Percentiles rank a stretch among this genome's conserved stretches.
Evolutionary conservation across 306 rosid species (phyloP).

Genomic region (Styphnolobium japonicum): DNA sequence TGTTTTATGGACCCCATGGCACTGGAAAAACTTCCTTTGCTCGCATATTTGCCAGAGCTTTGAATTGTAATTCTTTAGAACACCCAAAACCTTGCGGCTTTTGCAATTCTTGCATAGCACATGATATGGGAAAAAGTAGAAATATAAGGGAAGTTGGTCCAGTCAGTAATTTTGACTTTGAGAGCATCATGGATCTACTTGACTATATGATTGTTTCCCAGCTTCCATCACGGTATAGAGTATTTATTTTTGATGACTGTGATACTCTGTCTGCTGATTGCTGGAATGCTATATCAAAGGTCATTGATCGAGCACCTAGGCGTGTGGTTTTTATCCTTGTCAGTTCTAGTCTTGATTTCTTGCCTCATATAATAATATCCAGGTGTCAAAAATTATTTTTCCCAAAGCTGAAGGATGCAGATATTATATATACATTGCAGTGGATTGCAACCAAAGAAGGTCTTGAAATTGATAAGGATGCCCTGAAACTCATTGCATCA

Average conservation of each 20-base stretch:
- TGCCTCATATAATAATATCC: constrained; percentile 97
- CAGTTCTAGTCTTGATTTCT: constrained; percentile 92
- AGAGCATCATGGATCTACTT: constrained; percentile 79
- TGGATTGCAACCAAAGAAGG: constrained; percentile 81
- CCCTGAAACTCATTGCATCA: constrained; percentile 90
- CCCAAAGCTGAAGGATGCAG: constrained; percentile 92
- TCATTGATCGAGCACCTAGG: constrained; percentile 97
- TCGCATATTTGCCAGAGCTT: constrained; percentile 87
- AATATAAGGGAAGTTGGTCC: constrained; percentile 89
- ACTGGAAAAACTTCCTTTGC: constrained; percentile 96
- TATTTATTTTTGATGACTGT: constrained; percentile 91
- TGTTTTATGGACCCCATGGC: constrained; percentile 97
- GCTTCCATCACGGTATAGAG: constrained; percentile 72
- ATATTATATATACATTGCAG: constrained; percentile 75
- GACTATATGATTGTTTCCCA: constrained; percentile 76
- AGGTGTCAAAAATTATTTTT: constrained; percentile 96
- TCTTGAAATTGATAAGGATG: constrained; percentile 90
- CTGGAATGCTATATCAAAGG: constrained; percentile 94
- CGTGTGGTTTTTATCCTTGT: constrained; percentile 95
- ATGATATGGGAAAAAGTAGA: constrained; percentile 79
- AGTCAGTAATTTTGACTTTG: constrained; percentile 82
- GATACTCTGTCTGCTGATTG: constrained; percentile 77
- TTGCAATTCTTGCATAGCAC: constrained; percentile 84
- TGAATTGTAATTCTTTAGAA: constrained; percentile 82
- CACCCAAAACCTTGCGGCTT: constrained; percentile 89